A percentile compares a stretch with the other conserved stretches of the same genome.
Evolutionary conservation across 192 early-diverging fungal species (phyloP).

Genomic region (Mortierella claussenii): DNA sequence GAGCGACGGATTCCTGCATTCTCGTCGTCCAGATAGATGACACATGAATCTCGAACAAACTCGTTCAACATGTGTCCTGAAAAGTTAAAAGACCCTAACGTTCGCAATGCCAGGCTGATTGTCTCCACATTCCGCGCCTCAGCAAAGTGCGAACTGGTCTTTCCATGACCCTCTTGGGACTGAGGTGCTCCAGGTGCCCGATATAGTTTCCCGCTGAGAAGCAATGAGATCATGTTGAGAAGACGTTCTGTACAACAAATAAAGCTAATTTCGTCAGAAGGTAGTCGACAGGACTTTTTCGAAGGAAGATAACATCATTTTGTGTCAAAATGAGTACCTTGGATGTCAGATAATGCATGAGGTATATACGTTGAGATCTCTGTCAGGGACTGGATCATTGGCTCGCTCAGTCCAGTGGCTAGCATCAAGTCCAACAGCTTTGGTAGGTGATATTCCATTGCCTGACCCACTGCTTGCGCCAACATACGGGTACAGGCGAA

Average conservation of each 20-base stretch:
- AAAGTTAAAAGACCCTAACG: constrained; percentile 90
- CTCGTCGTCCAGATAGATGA: constrained; percentile 84
- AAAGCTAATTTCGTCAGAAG: too few species aligned
- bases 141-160: constrained; percentile 21
- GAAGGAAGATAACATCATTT: too few species aligned
- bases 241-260: constrained; percentile 56
- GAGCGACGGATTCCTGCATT: constrained; percentile 81
- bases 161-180: constrained; percentile 21
- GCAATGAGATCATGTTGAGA: constrained; percentile 88
- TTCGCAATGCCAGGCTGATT: constrained; percentile 83
- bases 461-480: constrained; percentile 86
- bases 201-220: constrained; percentile 81
- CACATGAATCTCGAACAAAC: constrained; percentile 85
- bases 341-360: constrained; percentile 82
- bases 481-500: constrained; percentile 91
- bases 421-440: constrained; percentile 94
- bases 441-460: constrained; percentile 82
- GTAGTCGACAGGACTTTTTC: too few species aligned
- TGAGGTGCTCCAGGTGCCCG: constrained; percentile 74
- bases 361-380: constrained; percentile 84
- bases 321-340: constrained; percentile 63
- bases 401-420: constrained; percentile 81
- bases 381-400: constrained; percentile 79
- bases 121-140: constrained; percentile 76
- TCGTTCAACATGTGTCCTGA: constrained; percentile 83